phyloP scores from a whole-genome alignment of 257 asterid species.

The Scutellaria barbata region DNA sequence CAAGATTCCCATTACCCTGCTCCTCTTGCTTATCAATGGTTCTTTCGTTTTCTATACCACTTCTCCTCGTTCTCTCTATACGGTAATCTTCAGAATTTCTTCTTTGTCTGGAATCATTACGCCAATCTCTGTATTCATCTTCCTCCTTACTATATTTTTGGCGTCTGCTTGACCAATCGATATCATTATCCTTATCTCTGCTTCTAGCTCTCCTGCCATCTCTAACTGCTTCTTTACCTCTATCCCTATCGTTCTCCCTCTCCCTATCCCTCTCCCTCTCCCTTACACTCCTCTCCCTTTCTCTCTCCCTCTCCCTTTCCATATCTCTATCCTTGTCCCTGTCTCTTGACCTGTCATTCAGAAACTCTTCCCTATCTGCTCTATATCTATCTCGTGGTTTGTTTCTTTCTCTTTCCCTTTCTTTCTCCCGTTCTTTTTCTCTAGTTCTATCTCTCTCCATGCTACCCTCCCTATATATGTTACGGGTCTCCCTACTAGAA shows the following conservation, averaged over 20 bases:
- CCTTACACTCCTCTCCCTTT: conserved; percentile 36
- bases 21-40: conserved; percentile 41
- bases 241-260: conserved; percentile 47
- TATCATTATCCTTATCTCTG: conserved; percentile 51
- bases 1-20: conserved; percentile 39
- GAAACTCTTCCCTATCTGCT: conserved; percentile 44
- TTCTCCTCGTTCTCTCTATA: conserved; percentile 50
- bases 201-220: conserved; percentile 49
- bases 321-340: conserved; percentile 42
- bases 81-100: conserved; percentile 54
- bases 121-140: conserved; percentile 53
- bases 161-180: conserved; percentile 52
- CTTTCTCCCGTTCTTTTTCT: conserved; percentile 44
- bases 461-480: conserved; percentile 60
- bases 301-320: conserved; percentile 48
- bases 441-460: conserved; percentile 55
- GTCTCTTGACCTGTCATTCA: conserved; percentile 43
- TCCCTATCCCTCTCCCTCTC: conserved; percentile 42
- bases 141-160: conserved; percentile 50
- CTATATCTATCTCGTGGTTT: conserved; percentile 42
- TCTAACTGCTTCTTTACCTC: conserved; percentile 49
- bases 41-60: conserved; percentile 38
- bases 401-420: conserved; percentile 45
- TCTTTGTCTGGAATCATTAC: conserved; percentile 53
- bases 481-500: conserved; percentile 51